Evolutionary conservation across 441 rosid species (phyloP).

Genomic region (Mallotus japonicus): DNA sequence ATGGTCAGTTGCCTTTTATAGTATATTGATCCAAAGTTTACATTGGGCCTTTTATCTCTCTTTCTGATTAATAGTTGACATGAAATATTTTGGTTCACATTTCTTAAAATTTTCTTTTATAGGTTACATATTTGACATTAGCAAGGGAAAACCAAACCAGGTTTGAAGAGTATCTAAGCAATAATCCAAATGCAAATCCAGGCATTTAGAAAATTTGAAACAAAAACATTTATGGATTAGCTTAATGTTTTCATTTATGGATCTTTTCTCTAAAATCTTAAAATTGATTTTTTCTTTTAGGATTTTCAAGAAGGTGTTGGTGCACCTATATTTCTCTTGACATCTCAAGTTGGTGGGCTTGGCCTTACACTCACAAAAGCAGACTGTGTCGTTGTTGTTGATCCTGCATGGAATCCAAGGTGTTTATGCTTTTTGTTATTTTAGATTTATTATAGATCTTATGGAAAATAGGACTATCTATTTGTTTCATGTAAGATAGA

Average conservation of each 20-base stretch:
- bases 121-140: slow-evolving; percentile 96
- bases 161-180: slow-evolving; percentile 77
- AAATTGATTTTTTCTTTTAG: slow-evolving; percentile 36
- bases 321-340: slow-evolving; percentile 86
- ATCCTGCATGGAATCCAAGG: slow-evolving; percentile 99
- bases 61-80: not conserved
- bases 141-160: slow-evolving; percentile 85
- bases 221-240: no score
- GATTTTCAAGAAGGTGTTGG: slow-evolving; percentile 78
- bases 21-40: not conserved
- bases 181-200: slow-evolving; percentile 64
- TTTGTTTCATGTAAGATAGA: not conserved
- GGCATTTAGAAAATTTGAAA: no score
- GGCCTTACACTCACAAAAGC: slow-evolving; percentile 97
- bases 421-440: slow-evolving; percentile 29
- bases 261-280: slow-evolving; percentile 13
- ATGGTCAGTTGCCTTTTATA: slow-evolving; percentile 57
- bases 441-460: slow-evolving; percentile 4
- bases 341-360: slow-evolving; percentile 97
- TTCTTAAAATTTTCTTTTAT: slow-evolving; percentile 16
- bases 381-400: slow-evolving; percentile 93
- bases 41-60: not conserved
- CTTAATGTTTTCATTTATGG: slow-evolving; percentile 3
- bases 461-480: not conserved
- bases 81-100: not conserved